These are phyloP conservation scores for Penicillium aurantiogriseum DNA, from an alignment of 2,329 filamentous ascomycete species.

Conservation along the genomic window DNA sequence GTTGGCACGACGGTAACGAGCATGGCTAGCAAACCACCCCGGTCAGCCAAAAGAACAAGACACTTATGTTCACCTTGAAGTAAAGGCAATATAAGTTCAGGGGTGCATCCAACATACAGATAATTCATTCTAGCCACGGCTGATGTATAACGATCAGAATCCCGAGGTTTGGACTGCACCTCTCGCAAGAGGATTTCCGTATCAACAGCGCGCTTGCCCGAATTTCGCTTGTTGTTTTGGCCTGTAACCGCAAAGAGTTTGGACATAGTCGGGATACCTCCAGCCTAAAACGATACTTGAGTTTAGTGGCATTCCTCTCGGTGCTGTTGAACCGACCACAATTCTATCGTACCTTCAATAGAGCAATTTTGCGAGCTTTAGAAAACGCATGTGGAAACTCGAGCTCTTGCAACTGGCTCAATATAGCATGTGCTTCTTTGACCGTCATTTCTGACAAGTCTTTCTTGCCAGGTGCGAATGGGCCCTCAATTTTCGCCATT, in stretches of 20 bases:
- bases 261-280: constrained; percentile 52
- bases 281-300: constrained; percentile 33
- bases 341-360: constrained; percentile 25
- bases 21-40: constrained; percentile 35
- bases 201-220: constrained; percentile 50
- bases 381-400: constrained; percentile 34
- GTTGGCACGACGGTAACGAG: constrained; percentile 51
- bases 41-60: background rate
- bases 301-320: background rate
- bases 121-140: constrained; percentile 61
- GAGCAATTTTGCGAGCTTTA: constrained; percentile 26
- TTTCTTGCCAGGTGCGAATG: constrained; percentile 1
- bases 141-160: constrained; percentile 40
- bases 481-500: background rate
- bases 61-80: background rate
- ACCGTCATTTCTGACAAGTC: constrained; percentile 33
- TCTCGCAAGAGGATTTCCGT: constrained; percentile 49
- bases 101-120: constrained; percentile 31
- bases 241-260: constrained; percentile 47
- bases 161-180: constrained; percentile 36
- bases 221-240: constrained; percentile 44
- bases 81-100: background rate
- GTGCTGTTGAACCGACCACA: background rate
- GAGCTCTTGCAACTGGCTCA: constrained; percentile 29
- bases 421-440: constrained; percentile 31